Evolutionary conservation across 345 rosid genomes (phyloP), one percentile per base, ranked within the genome.

Genomic region (Ceriops zippeliana): DNA sequence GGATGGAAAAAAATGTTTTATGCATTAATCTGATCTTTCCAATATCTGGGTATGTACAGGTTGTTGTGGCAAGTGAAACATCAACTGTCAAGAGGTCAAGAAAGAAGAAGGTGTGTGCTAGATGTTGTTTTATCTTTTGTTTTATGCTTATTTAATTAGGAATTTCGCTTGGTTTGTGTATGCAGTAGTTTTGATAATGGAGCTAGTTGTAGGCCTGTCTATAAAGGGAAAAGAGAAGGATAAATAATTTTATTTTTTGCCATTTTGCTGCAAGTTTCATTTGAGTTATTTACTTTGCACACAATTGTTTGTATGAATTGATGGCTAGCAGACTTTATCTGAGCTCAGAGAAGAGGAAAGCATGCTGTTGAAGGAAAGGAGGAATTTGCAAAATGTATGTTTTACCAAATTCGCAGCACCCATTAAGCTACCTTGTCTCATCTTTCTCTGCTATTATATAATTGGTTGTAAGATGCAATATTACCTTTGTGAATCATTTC

Each of bases 301-400:
- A 57, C 58, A 34, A 35, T 52, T 42, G 22, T 38, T 46, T 61
- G n/a, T 35, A 16, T 53, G 61, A 17, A 61, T 20, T 81, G 59
- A 1, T 76, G 78, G 62, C 35, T 5, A 13, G 76, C 86, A 91
- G 98, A 89, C 90, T 4, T 72, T 89, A 78, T 81, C 83, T 26
- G 96, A 89, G 80, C 93, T 89, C 30, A 89, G 77, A 73, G 90
- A 83, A 34, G 89, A 84, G 63, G 96, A 86, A 72, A 68, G 77
- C 65, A 64, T 76, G 62, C 85, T 84, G 65, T 67, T 82, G 75
- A 84, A 85, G 85, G 96, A 91, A 80, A 83, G 83, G 49, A 80
- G 58, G 61, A 31, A 51, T 70, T 77, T 90, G 72, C 80, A 79
- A 71, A 80, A 77, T 53, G 96, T 91, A 83, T 37, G 79, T 65